A percentile compares a stretch with the other conserved stretches of the same genome.
Conservation (phyloP, 352 stramenopile species). For the Blastocystis sp. region DNA sequence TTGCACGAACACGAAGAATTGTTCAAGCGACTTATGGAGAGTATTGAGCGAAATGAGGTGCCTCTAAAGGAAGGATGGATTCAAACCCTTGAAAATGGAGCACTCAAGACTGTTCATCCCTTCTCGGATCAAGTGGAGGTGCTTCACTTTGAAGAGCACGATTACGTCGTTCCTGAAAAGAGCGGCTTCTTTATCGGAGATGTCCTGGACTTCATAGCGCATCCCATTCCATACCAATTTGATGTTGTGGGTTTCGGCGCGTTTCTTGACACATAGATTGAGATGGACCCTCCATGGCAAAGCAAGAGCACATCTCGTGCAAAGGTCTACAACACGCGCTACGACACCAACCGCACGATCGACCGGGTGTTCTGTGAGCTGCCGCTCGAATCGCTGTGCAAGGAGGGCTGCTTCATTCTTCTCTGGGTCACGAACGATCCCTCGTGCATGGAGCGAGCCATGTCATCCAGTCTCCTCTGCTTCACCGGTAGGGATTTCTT, state of each 20-base stretch:
- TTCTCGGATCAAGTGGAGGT: constrained; percentile 8
- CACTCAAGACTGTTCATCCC: not conserved
- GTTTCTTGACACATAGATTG: not conserved
- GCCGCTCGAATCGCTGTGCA: not conserved
- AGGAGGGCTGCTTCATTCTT: constrained; percentile 60
- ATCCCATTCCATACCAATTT: not conserved
- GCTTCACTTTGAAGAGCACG: not conserved
- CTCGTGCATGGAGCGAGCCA: constrained; percentile 9
- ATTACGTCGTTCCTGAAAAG: constrained; percentile 8
- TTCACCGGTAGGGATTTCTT: constrained; percentile 39
- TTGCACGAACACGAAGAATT: too few relatives aligned
- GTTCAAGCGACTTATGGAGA: too few relatives aligned
- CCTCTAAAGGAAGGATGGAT: not conserved
- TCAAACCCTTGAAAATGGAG: not conserved
- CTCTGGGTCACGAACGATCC: constrained; percentile 62
- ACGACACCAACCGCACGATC: not conserved
- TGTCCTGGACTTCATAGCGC: constrained; percentile 45
- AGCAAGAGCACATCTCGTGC: constrained; percentile 46
- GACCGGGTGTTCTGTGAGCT: not conserved
- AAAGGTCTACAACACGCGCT: constrained; percentile 7
- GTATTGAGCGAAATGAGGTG: not conserved
- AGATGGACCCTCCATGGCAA: constrained; percentile 60
- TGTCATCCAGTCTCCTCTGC: not conserved
- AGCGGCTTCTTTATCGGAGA: constrained; percentile 35
- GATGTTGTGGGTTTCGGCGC: not conserved